Base-by-base conservation (phyloP, 257 asterid species). In the Forsythia viridissima region DNA sequence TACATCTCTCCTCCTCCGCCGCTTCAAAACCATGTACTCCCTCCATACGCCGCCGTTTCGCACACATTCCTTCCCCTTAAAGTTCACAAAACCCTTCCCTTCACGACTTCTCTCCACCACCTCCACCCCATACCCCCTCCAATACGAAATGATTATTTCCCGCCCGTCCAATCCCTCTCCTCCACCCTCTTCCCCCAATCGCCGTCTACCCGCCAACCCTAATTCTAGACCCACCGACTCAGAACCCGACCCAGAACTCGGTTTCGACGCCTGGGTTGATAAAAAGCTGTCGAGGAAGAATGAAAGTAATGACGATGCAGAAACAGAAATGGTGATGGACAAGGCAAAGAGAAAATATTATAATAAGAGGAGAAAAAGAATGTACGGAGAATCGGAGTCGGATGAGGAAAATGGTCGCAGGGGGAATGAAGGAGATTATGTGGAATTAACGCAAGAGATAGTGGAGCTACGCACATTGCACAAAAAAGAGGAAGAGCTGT, bases 241-340 rank as follows among this genome's bases (percentile, higher is more conserved):
- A 0, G 77, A 72, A 11, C 76, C 84, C 42, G 86, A 87, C 44
- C 71, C 88, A 10, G 92, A 85, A 36, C 72, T 82, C 30, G 91
- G 87, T 1, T 95, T 95, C 78, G 92, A 95, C 9, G 93, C 84
- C 40, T 95, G 98, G 97, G 98, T 93, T 79, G 97, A 93, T 20
- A 89, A 85, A 5, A 94, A 90, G 74, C 82, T 86, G 3, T 82
- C 90, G 12, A 67, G 43, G 69, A 42, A 42, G 37, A 69, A 36
- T 0, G 44, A 34, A 43, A 63, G 8, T 39, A 11, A 30, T 5
- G 30, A 46, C 13, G 74, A 70, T 39, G 18, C 9, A 34, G 81
- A 72, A 43, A 12, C 37, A 37, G 82, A 72, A 42, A 18, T 20
- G 16, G 76, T 48, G 4, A 81, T 91, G 91, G 98, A 93, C 69